A percentile compares a stretch with the other conserved stretches of the same genome.
Evolutionary conservation across 441 rosid genomes (phyloP).

Genomic region (Melianthus villosus): DNA sequence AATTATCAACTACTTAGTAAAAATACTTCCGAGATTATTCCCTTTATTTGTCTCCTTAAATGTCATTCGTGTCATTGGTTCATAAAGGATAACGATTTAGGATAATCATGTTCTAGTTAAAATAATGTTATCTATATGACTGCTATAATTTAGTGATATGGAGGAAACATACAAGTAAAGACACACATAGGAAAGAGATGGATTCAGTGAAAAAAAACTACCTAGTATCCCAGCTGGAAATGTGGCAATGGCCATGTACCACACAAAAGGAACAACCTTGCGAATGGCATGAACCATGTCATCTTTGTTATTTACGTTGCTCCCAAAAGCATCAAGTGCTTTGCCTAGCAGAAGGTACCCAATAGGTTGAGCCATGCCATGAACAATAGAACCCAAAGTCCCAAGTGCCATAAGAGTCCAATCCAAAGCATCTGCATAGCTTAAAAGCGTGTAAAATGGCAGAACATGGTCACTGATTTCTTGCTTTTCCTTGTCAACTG

Average conservation of each 20-base stretch:
- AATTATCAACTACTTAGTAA: too few relatives aligned
- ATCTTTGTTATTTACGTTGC: slow-evolving; percentile 10
- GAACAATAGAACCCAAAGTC: slow-evolving; percentile 32
- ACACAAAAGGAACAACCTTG: slow-evolving; percentile 48
- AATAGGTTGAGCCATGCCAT: slow-evolving; percentile 49
- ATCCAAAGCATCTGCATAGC: slow-evolving; percentile 35
- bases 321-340: slow-evolving; percentile 46
- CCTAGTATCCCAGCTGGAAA: slow-evolving; percentile 63
- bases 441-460: slow-evolving; percentile 29
- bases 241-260: slow-evolving; percentile 60
- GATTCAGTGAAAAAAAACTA: slow-evolving; percentile 1
- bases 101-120: too few relatives aligned
- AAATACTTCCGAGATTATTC: too few relatives aligned
- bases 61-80: too few relatives aligned
- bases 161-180: too few relatives aligned
- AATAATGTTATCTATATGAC: too few relatives aligned
- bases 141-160: too few relatives aligned
- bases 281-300: slow-evolving; percentile 28
- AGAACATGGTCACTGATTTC: slow-evolving; percentile 5
- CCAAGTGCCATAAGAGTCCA: slow-evolving; percentile 45
- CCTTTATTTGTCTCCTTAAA: too few relatives aligned
- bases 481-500: neutral
- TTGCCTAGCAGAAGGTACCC: slow-evolving; percentile 47
- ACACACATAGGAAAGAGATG: too few relatives aligned
- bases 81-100: too few relatives aligned